phyloP scores from a whole-genome alignment of 2,329 filamentous ascomycete species.

The Penicillium expansum region DNA sequence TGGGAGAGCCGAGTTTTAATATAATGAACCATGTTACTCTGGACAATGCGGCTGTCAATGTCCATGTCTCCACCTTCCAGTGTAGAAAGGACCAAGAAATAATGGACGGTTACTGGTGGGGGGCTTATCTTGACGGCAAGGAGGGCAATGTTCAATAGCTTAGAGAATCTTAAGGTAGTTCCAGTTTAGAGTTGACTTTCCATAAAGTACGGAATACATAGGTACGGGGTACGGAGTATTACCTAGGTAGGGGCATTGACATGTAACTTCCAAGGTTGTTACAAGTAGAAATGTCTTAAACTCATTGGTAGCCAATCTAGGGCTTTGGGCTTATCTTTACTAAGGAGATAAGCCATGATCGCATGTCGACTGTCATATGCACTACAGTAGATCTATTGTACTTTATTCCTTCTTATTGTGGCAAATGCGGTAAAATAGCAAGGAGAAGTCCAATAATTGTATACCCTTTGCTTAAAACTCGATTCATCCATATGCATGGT shows the following conservation, averaged over 20 bases:
- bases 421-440: not conserved
- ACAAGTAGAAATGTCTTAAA: not conserved
- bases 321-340: constrained; percentile 4
- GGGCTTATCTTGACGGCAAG: constrained; percentile 4
- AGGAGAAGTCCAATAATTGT: constrained; percentile 7
- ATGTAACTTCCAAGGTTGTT: not conserved
- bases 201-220: too few relatives aligned
- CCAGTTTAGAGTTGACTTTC: not conserved
- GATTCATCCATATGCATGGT: not conserved
- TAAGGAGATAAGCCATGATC: constrained; percentile 2
- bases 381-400: not conserved
- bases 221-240: too few relatives aligned
- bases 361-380: not conserved
- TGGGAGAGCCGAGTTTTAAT: not conserved
- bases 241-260: too few relatives aligned
- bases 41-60: not conserved
- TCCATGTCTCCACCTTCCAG: not conserved
- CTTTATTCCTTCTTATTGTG: not conserved
- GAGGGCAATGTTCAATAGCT: not conserved
- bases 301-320: not conserved
- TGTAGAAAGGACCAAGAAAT: not conserved
- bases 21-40: not conserved
- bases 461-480: not conserved
- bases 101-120: not conserved
- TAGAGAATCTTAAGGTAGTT: not conserved